Evolutionary conservation across 108 stramenopile genomes (phyloP), one percentile per base, ranked within the genome.

Genomic region (Epithemia pelagica): DNA sequence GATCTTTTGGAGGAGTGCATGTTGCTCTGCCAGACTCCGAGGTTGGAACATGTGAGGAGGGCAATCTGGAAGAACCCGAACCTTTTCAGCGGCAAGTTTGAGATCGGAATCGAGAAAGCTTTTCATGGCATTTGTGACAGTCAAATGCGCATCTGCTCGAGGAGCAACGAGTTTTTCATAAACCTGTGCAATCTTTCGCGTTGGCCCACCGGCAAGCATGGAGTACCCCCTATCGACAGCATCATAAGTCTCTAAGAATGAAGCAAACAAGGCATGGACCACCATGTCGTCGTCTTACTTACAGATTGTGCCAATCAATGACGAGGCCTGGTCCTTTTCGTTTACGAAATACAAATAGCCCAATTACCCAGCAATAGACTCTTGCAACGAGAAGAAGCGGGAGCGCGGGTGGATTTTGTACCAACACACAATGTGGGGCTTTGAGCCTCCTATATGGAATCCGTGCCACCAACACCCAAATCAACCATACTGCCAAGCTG

Each of bases 401-500:
- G 37, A 99, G 74, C 2, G 95, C 87, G 1, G 99, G 99, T 30
- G 99, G 99, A 74, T 98, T 99, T 73, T 99, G 98, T 8, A 98
- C 93, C 62, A 99, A 74, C 28, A 98, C 61, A 30, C 85, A 46
- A 21, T 58, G 56, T 15, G 37, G 37, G 37, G 37, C 37, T 46
- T 46, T 46, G 10, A 46, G 21, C 7, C 21, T 58, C 52, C 52
- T 15, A 8, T 58, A 26, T 58, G 56, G 25, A 21, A 26, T 23
- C 21, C 22, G 25, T 19, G 21, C 7, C 15, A n/a, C 8, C 56
- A 58, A 58, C 7, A 27, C 56, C 22, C 22, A 58, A 7, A 58
- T 23, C 18, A 27, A n/a, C 56, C 56, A 58, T 8, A 58, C 18
- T 58, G 56, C 26, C 26, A 58, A 58, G 56, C 56, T 58, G 21